Evolutionary conservation across 2,329 filamentous ascomycete genomes (phyloP).

Genomic region (Chaetothyriales sp.): DNA sequence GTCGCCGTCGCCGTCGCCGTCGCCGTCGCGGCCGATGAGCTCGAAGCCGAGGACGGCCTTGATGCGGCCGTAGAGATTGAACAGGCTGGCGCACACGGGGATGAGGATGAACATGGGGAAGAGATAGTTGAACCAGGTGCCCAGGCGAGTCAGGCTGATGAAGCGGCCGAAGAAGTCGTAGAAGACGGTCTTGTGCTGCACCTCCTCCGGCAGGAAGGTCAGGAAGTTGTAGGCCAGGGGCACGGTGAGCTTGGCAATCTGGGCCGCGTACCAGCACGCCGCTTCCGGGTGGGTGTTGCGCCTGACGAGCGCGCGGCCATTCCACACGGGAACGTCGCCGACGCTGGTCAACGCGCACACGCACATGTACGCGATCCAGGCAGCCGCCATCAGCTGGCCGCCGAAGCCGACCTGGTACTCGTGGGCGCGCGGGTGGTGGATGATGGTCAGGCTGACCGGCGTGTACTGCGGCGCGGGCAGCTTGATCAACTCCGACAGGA

Average conservation of each 20-base stretch:
- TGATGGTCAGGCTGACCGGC: constrained; percentile 45
- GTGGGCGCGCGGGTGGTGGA: constrained; percentile 55
- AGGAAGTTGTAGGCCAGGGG: constrained; percentile 94
- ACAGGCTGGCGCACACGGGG: constrained; percentile 71
- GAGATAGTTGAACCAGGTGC: constrained; percentile 70
- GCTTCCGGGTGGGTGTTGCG: constrained; percentile 87
- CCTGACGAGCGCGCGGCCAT: constrained; percentile 75
- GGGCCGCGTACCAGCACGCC: constrained; percentile 89
- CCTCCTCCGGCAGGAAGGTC: constrained; percentile 62
- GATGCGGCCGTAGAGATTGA: constrained; percentile 76
- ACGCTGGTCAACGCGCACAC: constrained; percentile 74
- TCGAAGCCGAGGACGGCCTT: constrained; percentile 68
- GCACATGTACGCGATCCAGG: constrained; percentile 96
- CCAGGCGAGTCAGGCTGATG: constrained; percentile 70
- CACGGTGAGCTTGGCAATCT: constrained; percentile 83
- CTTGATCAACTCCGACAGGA: constrained; percentile 91
- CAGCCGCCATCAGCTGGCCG: constrained; percentile 68
- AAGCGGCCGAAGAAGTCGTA: constrained; percentile 72
- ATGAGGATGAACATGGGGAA: constrained; percentile 82
- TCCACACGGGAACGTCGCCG: constrained; percentile 93
- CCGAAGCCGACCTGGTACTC: constrained; percentile 69
- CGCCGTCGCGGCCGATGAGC: constrained; percentile 60
- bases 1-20: constrained; percentile 53
- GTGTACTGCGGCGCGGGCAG: constrained; percentile 65
- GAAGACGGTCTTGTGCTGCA: constrained; percentile 70